Percentiles rank a stretch among this genome's conserved stretches.
phyloP scores from a whole-genome alignment of 345 rosid genomes.

The Eutrema japonicum region DNA sequence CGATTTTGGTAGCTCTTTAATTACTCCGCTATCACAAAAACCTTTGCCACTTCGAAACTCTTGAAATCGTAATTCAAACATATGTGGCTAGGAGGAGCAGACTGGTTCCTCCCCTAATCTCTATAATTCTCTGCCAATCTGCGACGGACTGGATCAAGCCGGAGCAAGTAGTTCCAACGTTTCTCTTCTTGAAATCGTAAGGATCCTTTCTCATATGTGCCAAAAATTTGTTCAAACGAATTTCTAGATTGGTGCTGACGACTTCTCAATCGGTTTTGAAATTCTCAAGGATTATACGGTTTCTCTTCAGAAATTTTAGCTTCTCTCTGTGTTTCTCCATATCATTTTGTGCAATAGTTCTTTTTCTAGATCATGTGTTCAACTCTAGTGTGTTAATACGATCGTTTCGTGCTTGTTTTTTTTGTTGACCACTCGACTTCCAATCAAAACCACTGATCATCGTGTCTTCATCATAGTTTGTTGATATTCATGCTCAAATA shows the following conservation, averaged over 20 bases:
- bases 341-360: neutral
- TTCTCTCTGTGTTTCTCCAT: conserved; percentile 10
- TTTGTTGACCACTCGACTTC: neutral
- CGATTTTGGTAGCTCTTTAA: too few species aligned
- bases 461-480: neutral
- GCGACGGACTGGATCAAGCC: conserved; percentile 7
- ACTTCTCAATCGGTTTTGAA: conserved; percentile 1
- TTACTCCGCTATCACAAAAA: too few species aligned
- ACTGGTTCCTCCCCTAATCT: neutral
- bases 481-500: neutral
- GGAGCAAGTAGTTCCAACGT: conserved; percentile 2
- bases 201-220: conserved; percentile 10
- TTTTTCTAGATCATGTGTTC: neutral
- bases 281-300: neutral
- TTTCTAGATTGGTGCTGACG: neutral
- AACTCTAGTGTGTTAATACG: neutral
- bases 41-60: too few species aligned
- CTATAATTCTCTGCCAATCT: conserved; percentile 13
- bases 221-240: neutral
- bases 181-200: conserved; percentile 17
- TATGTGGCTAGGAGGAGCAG: too few species aligned
- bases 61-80: neutral
- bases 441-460: too few species aligned
- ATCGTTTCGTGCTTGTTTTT: neutral
- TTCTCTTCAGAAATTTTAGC: neutral